phyloP scores from a whole-genome alignment of 768 basidiomycete species.

The Collybia sordida region DNA sequence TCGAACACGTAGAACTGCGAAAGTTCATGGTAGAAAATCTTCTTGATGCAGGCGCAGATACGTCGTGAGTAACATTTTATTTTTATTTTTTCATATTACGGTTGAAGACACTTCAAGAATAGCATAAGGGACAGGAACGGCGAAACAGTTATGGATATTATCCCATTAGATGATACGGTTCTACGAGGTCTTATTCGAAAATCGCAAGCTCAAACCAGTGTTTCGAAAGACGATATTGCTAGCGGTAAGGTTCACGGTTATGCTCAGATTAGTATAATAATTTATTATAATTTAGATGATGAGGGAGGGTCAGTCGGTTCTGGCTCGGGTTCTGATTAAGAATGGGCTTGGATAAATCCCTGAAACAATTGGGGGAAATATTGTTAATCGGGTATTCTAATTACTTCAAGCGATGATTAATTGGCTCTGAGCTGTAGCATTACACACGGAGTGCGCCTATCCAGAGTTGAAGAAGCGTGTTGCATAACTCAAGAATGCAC shows the following conservation, averaged over 20 bases:
- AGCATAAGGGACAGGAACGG: constrained; percentile 77
- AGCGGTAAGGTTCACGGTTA: constrained; percentile 39
- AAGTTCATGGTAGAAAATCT: constrained; percentile 57
- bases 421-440: no score
- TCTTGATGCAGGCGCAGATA: constrained; percentile 80
- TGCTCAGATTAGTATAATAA: neutral
- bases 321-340: constrained; percentile 35
- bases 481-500: no score
- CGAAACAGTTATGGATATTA: constrained; percentile 51
- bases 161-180: constrained; percentile 53
- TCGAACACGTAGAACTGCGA: constrained; percentile 56
- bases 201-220: constrained; percentile 47
- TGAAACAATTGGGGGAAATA: neutral
- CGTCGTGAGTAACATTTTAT: constrained; percentile 47
- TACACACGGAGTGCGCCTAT: no score
- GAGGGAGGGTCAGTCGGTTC: constrained; percentile 26
- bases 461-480: no score
- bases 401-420: no score
- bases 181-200: constrained; percentile 52
- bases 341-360: constrained; percentile 11
- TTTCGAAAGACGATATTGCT: constrained; percentile 64
- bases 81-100: neutral
- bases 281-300: constrained; percentile 13
- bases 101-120: neutral
- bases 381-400: no score